Base-by-base conservation (phyloP, 1,139 yeast species). In the Suhomyces chickasaworum region DNA sequence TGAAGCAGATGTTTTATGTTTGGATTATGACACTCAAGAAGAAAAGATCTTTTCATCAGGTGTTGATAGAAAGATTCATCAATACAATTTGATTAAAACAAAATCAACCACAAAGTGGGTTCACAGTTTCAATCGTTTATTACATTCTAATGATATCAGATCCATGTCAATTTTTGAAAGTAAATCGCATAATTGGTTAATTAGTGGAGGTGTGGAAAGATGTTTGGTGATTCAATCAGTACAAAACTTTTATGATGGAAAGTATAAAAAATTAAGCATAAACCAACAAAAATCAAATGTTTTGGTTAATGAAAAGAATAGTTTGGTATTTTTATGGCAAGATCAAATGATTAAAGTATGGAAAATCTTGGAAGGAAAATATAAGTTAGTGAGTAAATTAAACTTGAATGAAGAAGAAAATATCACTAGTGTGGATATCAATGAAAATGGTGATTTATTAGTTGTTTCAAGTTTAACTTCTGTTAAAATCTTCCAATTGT, bases 151-250 rank as follows among this genome's bases (percentile, higher is more conserved):
- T 61, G 99, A 93, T 67, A 83, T 93, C 34, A 82, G 99, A 58
- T 77, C 96, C 1, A 78, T 93, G 79, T 73, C 85, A 1, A 70
- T 84, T 6, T 86, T 75, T 56, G 89, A 85, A 62, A 79, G 91
- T 40, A 84, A 81, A 54, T 83, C 83, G 30, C 77, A 84, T 43
- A 86, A 84, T 56, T 77, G 86, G 52, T 71, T 91, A 49, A 80
- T 89, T 2, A 86, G 95, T 58, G 97, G 96, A 45, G 98, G 98
- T 52, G 95, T 89, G 16, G 98, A 93, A 64, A 78, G 88, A 58
- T 77, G 84, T 15, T 70, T 93, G 47, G 91, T 88, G 3, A 75
- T 93, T 31, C 87, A 82, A 60, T 80, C 95, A 1, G 69, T 85
- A 32, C 71, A 71, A 33, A 75, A 80, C 52, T 91, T 93, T 63